A percentile compares a stretch with the other conserved stretches of the same genome.
Conservation (phyloP, 345 rosid genomes). For the Rubroshorea leprosula region DNA sequence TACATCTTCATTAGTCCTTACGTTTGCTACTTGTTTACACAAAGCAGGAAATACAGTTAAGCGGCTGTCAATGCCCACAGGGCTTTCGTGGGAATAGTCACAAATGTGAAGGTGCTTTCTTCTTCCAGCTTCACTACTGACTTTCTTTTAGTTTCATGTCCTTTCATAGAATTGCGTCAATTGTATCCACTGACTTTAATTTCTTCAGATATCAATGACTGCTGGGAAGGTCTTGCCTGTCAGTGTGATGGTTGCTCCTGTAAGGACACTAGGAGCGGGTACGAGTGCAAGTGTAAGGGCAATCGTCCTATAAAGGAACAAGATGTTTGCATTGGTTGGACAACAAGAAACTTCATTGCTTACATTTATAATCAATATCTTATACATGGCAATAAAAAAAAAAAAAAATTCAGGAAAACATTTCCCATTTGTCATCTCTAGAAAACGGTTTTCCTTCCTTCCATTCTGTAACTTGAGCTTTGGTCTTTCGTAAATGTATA, state of each 20-base stretch:
- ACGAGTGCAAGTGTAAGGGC: constrained; percentile 81
- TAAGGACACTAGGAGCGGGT: constrained; percentile 77
- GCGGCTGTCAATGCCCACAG: constrained; percentile 76
- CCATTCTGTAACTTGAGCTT: too few species aligned
- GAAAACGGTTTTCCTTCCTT: too few species aligned
- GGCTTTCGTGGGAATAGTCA: constrained; percentile 72
- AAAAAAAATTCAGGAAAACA: too few species aligned
- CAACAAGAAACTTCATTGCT: too few species aligned
- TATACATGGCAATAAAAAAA: too few species aligned
- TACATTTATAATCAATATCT: not conserved
- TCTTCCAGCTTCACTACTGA: not conserved
- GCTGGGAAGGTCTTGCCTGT: constrained; percentile 64
- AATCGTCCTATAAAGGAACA: constrained; percentile 66
- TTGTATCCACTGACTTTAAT: constrained; percentile 2
- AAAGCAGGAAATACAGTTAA: constrained; percentile 47
- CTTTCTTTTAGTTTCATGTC: too few species aligned
- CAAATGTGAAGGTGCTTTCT: constrained; percentile 57
- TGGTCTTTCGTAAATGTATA: too few species aligned
- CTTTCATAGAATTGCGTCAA: not conserved
- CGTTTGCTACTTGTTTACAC: constrained; percentile 4
- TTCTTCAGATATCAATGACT: constrained; percentile 63
- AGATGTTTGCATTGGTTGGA: constrained; percentile 84
- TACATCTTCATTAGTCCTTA: not conserved
- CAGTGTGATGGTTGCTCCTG: constrained; percentile 90
- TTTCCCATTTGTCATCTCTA: too few species aligned